A percentile compares a stretch with the other conserved stretches of the same genome.
Conservation (phyloP, 2,329 filamentous ascomycete species). For the Dothideomycetes sp. region DNA sequence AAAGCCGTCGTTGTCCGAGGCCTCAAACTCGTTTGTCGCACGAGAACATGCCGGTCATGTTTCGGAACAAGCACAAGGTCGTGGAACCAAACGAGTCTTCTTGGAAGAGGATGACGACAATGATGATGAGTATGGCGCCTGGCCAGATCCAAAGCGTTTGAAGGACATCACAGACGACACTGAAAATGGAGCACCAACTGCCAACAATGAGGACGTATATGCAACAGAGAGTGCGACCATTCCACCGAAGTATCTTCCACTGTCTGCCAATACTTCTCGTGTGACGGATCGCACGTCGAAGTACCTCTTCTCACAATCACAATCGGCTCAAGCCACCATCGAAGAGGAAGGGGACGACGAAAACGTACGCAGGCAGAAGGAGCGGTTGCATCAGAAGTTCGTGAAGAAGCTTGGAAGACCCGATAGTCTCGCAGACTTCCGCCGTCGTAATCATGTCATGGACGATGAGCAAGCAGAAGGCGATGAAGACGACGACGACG, state of each 20-base stretch:
- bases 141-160: conserved; percentile 26
- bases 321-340: conserved; percentile 21
- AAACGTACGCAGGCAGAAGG: conserved; percentile 49
- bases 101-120: conserved; percentile 32
- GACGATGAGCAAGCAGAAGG: conserved; percentile 46
- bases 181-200: conserved; percentile 8
- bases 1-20: conserved; percentile 13
- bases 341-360: conserved; percentile 42
- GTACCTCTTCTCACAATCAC: conserved; percentile 49
- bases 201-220: not conserved
- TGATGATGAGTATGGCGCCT: conserved; percentile 28
- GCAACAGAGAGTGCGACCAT: conserved; percentile 15
- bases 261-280: conserved; percentile 8
- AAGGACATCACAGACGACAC: conserved; percentile 12
- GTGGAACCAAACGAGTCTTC: conserved; percentile 28
- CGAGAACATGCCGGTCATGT: conserved; percentile 2
- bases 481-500: conserved; percentile 49
- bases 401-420: conserved; percentile 82
- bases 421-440: conserved; percentile 65
- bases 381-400: conserved; percentile 71
- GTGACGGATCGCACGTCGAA: conserved; percentile 45
- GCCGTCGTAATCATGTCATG: conserved; percentile 48
- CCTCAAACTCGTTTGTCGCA: conserved; percentile 19
- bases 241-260: conserved; percentile 20
- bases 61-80: too few species aligned